Evolutionary conservation across 331 rosid species (phyloP), one percentile per base, ranked within the genome.

Genomic region (Stylosanthes scabra): DNA sequence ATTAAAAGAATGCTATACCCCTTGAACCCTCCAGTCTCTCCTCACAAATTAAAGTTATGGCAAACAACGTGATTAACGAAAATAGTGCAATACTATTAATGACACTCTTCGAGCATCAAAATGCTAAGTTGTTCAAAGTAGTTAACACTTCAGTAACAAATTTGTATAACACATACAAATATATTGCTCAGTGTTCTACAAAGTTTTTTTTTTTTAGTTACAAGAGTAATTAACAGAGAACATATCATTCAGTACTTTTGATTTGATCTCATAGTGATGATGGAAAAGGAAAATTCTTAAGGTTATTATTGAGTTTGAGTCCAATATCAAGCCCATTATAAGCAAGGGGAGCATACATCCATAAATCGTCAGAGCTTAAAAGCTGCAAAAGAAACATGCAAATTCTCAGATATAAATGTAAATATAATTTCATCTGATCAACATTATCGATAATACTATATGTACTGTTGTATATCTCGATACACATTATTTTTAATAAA

Each of bases 261-360:
- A n/a, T n/a, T n/a, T n/a, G 10, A 71, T 45, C 68, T 76, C 76
- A 72, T 7, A 54, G 63, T 44, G 71, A 16, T 44, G 71, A 13
- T 29, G 16, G 39, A 57, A n/a, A n/a, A n/a, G n/a, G n/a, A n/a
- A 79, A 77, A 42, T 54, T 63, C 51, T 71, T 59, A 29, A 68
- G 3, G 49, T 66, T 71, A 59, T 76, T 61, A 72, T 67, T 72
- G 76, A 81, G 63, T 61, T 67, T 72, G 76, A 81, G 63, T 62
- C 82, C 82, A 66, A 92, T 81, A 71, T 88, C 96, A 81, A 92
- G 74, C 52, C 97, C 98, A 66, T 90, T 94, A 74, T 89, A 90
- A 72, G 97, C 97, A 60, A 94, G 81, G 0, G 97, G 97, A 78
- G 99, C 88, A 31, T 91, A 94, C 96, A 91, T 94, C 99, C 99